Evolutionary conservation across 768 basidiomycete species (phyloP), one percentile per base, ranked within the genome.

Genomic region (Pulveroboletus ravenelii): DNA sequence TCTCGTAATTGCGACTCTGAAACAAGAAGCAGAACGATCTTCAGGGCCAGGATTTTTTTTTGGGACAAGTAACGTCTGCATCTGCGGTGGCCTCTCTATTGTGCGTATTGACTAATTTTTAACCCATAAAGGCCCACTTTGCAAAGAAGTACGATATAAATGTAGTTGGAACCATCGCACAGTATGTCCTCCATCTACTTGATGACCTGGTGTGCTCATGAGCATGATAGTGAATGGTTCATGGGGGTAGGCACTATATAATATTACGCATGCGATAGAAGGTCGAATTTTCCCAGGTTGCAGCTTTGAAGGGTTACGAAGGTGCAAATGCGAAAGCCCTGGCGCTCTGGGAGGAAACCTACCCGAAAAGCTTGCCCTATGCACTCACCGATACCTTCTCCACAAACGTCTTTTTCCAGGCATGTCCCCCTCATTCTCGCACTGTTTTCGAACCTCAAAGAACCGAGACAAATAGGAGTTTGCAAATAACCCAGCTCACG

Each of bases 301-400:
- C 85, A 5, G 93, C 95, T 1, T 58, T 91, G 57, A 78, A 78
- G 57, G 93, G 94, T 6, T 98, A 98, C 62, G 80, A 85, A 49
- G 68, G 78, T 35, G 84, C 84, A 17, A 92, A 96, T 63, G 70
- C 74, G 0, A 70, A 72, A 10, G 91, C 93, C 1, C 74, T 98
- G 63, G 77, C 85, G 38, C 77, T 90, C 45, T 99, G 96, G 96
- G 89, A 97, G 62, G 69, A 79, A 41, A 82, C 87, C 37, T 85
- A 88, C 59, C 70, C 72, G 5, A 66, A 80, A 62, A 18, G 61
- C 18, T 70, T 82, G 27, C 78, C 86, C 47, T 79, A 91, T 51
- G 92, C 93, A 17, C 73, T 97, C 31, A 96, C 96, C 13, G 96
- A 99, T 70, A 99, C 96, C 0, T 98, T 96, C 69, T 89, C 93